These are phyloP conservation scores for Drechslerella coelobrocha DNA, from an alignment of 2,329 filamentous ascomycete species.

Conservation along the genomic window DNA sequence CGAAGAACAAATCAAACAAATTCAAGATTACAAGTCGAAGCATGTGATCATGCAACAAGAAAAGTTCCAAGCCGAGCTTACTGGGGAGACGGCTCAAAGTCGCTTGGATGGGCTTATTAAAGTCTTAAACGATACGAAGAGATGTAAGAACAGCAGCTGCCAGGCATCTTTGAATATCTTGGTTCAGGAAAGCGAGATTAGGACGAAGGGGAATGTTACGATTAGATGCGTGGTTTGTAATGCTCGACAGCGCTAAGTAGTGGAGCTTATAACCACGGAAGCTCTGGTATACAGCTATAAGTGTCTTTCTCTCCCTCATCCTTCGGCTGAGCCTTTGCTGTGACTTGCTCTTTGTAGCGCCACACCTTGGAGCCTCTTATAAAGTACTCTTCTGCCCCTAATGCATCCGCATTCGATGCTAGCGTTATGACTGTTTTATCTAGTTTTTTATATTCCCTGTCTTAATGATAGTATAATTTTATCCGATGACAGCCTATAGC, in stretches of 20 bases:
- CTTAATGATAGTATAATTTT: too few species aligned
- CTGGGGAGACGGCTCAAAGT: constrained; percentile 11
- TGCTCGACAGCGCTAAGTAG: constrained; percentile 29
- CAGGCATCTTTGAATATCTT: constrained; percentile 12
- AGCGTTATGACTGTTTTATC: too few species aligned
- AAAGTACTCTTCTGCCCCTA: too few species aligned
- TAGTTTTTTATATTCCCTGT: too few species aligned
- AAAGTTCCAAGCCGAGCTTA: constrained; percentile 29
- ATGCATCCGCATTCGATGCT: too few species aligned
- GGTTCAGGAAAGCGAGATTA: constrained; percentile 27
- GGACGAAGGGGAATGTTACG: constrained; percentile 12
- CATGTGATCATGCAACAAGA: constrained; percentile 19
- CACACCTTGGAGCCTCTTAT: too few species aligned
- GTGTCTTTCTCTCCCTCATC: too few species aligned
- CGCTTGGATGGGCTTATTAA: constrained; percentile 29
- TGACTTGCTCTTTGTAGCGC: too few species aligned
- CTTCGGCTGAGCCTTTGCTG: too few species aligned
- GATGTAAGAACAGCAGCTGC: constrained; percentile 28
- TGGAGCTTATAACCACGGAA: too few species aligned
- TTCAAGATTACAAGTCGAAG: constrained; percentile 8
- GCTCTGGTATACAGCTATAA: too few species aligned
- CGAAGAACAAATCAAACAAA: constrained; percentile 14
- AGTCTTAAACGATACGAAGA: constrained; percentile 26
- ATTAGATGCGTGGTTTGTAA: constrained; percentile 33
- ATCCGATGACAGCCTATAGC: too few species aligned